These are phyloP conservation scores for Rhizoclosmatium sp. DNA, from an alignment of 192 early-diverging fungal genomes.

Conservation along the genomic window DNA sequence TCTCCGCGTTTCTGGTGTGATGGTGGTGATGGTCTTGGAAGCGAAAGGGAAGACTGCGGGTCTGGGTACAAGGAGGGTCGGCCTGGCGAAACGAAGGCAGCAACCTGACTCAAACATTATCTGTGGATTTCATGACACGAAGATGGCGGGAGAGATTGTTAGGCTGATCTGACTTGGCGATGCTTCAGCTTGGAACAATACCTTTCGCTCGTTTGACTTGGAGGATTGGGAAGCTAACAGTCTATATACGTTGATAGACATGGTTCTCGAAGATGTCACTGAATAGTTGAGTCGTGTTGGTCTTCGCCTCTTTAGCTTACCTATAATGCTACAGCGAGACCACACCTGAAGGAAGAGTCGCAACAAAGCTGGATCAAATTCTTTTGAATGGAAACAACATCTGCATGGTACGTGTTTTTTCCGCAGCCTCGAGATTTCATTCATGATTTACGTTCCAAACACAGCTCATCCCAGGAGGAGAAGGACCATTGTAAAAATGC, in stretches of 20 bases:
- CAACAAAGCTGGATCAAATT: slow-evolving; percentile 85
- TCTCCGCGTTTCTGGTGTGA: not conserved
- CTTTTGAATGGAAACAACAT: slow-evolving; percentile 98
- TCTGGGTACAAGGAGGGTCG: not conserved
- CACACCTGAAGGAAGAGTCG: slow-evolving; percentile 76
- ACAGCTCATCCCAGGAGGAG: slow-evolving; percentile 55
- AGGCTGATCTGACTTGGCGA: no score
- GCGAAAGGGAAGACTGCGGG: not conserved
- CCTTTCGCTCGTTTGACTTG: no score
- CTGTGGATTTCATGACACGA: no score
- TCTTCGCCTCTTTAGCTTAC: slow-evolving; percentile 7
- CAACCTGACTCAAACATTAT: no score
- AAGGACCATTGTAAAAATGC: slow-evolving; percentile 27
- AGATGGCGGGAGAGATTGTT: no score
- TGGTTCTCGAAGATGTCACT: slow-evolving; percentile 97
- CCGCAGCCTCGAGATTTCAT: not conserved
- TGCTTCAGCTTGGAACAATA: no score
- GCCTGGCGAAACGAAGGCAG: no score
- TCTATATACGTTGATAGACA: slow-evolving; percentile 59
- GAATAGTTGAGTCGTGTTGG: slow-evolving; percentile 69
- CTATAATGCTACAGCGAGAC: slow-evolving; percentile 64
- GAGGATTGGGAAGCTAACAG: no score
- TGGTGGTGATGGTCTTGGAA: not conserved
- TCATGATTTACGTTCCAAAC: no score
- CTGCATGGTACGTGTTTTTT: slow-evolving; percentile 75